These are phyloP conservation scores for Ustilago lituana DNA, from an alignment of 1,284 basidiomycete species.

Conservation along the genomic window DNA sequence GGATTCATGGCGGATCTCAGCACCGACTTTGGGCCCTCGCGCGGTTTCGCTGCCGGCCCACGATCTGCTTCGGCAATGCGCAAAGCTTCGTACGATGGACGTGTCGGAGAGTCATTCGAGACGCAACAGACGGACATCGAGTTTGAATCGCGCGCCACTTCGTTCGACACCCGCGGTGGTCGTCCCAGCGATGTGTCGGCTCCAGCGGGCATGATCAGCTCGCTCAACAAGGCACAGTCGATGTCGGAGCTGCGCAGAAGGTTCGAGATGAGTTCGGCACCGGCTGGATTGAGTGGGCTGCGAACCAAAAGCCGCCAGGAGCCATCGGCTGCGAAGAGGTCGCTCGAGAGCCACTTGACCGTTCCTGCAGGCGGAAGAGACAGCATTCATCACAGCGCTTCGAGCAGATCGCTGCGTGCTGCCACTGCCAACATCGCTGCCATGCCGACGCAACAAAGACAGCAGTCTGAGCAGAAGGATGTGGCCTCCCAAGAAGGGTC, in stretches of 20 bases:
- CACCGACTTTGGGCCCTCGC: slow-evolving; percentile 16
- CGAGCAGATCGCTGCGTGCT: slow-evolving; percentile 26
- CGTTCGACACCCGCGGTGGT: slow-evolving; percentile 27
- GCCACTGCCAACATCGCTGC: slow-evolving; percentile 13
- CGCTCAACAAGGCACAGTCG: slow-evolving; percentile 33
- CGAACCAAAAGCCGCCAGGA: slow-evolving; percentile 20
- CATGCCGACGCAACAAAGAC: slow-evolving; percentile 5
- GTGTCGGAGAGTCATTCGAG: slow-evolving; percentile 42
- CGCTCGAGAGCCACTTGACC: slow-evolving; percentile 22
- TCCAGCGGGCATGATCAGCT: background rate
- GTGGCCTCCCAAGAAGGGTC: background rate
- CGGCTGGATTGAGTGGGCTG: slow-evolving; percentile 7
- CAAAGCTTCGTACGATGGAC: slow-evolving; percentile 37
- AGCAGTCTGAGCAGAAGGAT: background rate
- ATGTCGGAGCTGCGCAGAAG: slow-evolving; percentile 37
- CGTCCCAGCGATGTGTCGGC: slow-evolving; percentile 27
- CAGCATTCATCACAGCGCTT: slow-evolving; percentile 10
- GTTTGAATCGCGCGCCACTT: slow-evolving; percentile 44
- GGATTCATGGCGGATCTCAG: slow-evolving; percentile 28
- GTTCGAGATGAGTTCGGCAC: slow-evolving; percentile 18
- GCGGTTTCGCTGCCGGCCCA: slow-evolving; percentile 18
- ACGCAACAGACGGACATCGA: slow-evolving; percentile 44
- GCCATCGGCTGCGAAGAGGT: slow-evolving; percentile 15
- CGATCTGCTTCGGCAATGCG: slow-evolving; percentile 44
- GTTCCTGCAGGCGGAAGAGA: slow-evolving; percentile 9